Evolutionary conservation across 1,284 basidiomycete species (phyloP).

Genomic region (Cryptococcus sp.): DNA sequence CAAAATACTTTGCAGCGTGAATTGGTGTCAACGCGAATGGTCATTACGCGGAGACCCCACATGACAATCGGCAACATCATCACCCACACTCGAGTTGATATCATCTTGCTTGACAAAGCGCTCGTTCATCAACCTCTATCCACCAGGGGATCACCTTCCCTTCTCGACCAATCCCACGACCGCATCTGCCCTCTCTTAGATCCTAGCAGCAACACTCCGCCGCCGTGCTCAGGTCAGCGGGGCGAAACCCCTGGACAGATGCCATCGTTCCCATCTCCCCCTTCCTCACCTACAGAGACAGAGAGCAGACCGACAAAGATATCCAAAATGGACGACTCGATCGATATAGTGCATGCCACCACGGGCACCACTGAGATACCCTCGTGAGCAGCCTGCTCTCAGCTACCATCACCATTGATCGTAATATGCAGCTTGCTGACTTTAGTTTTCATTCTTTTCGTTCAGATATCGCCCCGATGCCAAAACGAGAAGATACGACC

Average conservation of each 20-base stretch:
- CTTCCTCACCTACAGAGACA: constrained; percentile 10
- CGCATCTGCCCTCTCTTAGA: too few relatives aligned
- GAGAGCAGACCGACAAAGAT: constrained; percentile 38
- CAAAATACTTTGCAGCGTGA: too few relatives aligned
- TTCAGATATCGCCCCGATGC: constrained; percentile 65
- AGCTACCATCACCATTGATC: neutral
- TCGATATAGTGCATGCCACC: constrained; percentile 42
- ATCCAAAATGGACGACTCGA: constrained; percentile 48
- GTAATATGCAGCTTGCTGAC: neutral
- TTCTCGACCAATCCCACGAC: too few relatives aligned
- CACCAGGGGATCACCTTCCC: too few relatives aligned
- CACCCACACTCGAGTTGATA: too few relatives aligned
- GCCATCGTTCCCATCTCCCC: constrained; percentile 15
- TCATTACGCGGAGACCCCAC: too few relatives aligned
- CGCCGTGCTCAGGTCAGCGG: too few relatives aligned
- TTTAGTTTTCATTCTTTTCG: neutral
- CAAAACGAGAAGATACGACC: constrained; percentile 86
- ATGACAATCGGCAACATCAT: too few relatives aligned
- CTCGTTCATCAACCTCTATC: too few relatives aligned
- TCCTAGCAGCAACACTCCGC: too few relatives aligned
- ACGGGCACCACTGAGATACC: constrained; percentile 34
- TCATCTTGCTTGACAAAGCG: too few relatives aligned
- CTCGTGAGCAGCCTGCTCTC: constrained; percentile 27
- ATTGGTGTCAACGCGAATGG: too few relatives aligned
- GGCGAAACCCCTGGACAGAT: constrained; percentile 2